Evolutionary conservation across 164 flowering plant species (phyloP).

Genomic region (Magnolia sinica): DNA sequence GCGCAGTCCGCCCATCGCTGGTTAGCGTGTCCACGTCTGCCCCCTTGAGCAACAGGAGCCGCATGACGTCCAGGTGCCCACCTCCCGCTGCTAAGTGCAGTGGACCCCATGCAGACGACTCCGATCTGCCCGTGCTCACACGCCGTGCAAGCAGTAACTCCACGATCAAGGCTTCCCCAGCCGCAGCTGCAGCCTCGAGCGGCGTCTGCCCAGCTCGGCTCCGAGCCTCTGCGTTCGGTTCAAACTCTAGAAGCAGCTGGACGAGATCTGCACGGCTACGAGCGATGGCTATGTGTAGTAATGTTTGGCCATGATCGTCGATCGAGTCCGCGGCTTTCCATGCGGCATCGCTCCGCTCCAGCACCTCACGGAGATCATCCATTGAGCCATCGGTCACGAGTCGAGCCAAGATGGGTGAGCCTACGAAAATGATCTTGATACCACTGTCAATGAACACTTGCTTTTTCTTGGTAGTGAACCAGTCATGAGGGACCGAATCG

Average conservation of each 20-base stretch:
- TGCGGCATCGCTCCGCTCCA: slow-evolving; percentile 49
- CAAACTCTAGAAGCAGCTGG: slow-evolving; percentile 62
- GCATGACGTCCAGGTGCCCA: slow-evolving; percentile 57
- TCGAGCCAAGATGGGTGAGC: slow-evolving; percentile 46
- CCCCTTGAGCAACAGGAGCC: slow-evolving; percentile 55
- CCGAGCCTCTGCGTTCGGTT: slow-evolving; percentile 45
- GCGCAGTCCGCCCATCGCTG: slow-evolving; percentile 53
- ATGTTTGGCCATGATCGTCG: slow-evolving; percentile 46
- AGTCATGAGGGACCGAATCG: slow-evolving; percentile 56
- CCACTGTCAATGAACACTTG: slow-evolving; percentile 70
- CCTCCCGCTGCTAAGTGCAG: slow-evolving; percentile 53
- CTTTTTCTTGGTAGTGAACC: slow-evolving; percentile 72
- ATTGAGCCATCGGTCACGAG: slow-evolving; percentile 47
- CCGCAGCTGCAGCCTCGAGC: slow-evolving; percentile 52
- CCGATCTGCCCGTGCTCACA: slow-evolving; percentile 42
- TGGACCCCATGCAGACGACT: slow-evolving; percentile 43
- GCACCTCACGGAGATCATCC: slow-evolving; percentile 65
- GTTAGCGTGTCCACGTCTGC: slow-evolving; percentile 45
- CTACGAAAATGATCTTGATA: slow-evolving; percentile 59
- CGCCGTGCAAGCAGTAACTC: slow-evolving; percentile 59
- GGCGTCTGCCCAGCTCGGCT: slow-evolving; percentile 49
- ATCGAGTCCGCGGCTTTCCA: slow-evolving; percentile 52
- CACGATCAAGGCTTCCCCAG: slow-evolving; percentile 64
- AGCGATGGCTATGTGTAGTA: slow-evolving; percentile 63
- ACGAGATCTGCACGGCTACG: slow-evolving; percentile 61